These are phyloP conservation scores for Dendrobium nobile DNA, from an alignment of 106 monocot species.

Conservation along the genomic window DNA sequence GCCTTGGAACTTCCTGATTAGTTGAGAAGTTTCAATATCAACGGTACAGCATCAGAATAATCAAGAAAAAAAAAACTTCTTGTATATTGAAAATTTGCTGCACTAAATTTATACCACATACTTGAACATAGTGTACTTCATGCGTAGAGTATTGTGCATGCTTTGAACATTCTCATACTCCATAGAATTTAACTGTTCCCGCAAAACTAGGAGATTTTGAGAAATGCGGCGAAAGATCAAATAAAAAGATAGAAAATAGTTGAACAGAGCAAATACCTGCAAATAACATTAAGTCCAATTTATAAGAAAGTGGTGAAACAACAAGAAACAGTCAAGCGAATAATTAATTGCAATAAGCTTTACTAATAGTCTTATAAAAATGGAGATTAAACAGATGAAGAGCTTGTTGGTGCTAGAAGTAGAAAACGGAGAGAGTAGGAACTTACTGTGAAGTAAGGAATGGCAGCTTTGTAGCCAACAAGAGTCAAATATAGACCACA, in stretches of 20 bases:
- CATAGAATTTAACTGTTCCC: conserved; percentile 52
- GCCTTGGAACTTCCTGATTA: conserved; percentile 73
- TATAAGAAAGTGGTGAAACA: neutral
- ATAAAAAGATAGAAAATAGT: conserved; percentile 58
- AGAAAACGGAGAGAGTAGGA: neutral
- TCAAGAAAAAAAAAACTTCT: neutral
- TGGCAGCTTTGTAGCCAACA: conserved; percentile 65
- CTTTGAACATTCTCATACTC: conserved; percentile 46
- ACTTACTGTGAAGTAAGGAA: conserved; percentile 82
- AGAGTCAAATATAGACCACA: conserved; percentile 66
- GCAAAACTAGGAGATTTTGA: conserved; percentile 54
- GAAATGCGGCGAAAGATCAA: conserved; percentile 62
- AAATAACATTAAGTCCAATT: conserved; percentile 7
- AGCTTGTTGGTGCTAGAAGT: neutral
- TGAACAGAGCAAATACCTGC: conserved; percentile 63
- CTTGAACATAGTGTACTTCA: conserved; percentile 86
- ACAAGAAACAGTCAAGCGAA: neutral
- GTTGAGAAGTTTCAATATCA: neutral
- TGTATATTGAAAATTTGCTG: neutral
- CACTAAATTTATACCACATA: conserved; percentile 21
- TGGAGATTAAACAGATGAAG: neutral
- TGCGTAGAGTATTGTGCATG: conserved; percentile 48
- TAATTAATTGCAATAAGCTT: neutral
- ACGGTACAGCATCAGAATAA: neutral
- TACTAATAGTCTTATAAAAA: neutral